Evolutionary conservation across 495 filamentous ascomycete genomes (phyloP).

Genomic region (Penicillium samsonianum): DNA sequence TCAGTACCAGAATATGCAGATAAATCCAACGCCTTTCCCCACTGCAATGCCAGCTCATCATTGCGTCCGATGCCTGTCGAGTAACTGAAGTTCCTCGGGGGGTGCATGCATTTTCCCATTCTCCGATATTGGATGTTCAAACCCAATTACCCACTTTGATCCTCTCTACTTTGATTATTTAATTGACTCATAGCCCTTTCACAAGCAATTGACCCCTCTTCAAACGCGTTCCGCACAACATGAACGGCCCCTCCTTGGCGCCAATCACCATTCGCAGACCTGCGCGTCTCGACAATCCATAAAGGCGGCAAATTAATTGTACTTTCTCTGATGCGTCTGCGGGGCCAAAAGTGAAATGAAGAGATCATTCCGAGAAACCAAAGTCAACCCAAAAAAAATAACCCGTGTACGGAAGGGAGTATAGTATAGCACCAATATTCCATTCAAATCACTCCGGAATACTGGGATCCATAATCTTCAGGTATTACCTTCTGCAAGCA

Average conservation of each 20-base stretch:
- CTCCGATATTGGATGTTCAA: not conserved
- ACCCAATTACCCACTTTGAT: not conserved
- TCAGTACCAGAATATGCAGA: constrained; percentile 22
- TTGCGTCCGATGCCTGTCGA: constrained; percentile 65
- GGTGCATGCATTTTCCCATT: constrained; percentile 6
- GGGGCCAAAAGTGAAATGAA: constrained; percentile 22
- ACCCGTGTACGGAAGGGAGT: not conserved
- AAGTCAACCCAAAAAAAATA: not conserved
- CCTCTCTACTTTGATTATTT: not conserved
- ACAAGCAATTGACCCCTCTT: not conserved
- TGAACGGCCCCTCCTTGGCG: constrained; percentile 32
- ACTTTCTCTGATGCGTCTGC: constrained; percentile 25
- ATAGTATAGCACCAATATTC: not conserved
- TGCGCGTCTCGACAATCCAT: constrained; percentile 24
- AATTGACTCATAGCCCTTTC: not conserved
- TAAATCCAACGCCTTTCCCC: constrained; percentile 30
- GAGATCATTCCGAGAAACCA: not conserved
- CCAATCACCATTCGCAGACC: constrained; percentile 23
- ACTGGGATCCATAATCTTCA: not conserved
- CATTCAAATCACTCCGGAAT: not conserved
- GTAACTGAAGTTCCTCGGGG: constrained; percentile 23
- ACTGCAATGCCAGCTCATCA: constrained; percentile 83
- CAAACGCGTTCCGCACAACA: constrained; percentile 42
- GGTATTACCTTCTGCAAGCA: not conserved
- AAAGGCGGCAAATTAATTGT: constrained; percentile 18